Evolutionary conservation across 2,329 filamentous ascomycete species (phyloP), one percentile per base, ranked within the genome.

Genomic region (Colletotrichum truncatum): DNA sequence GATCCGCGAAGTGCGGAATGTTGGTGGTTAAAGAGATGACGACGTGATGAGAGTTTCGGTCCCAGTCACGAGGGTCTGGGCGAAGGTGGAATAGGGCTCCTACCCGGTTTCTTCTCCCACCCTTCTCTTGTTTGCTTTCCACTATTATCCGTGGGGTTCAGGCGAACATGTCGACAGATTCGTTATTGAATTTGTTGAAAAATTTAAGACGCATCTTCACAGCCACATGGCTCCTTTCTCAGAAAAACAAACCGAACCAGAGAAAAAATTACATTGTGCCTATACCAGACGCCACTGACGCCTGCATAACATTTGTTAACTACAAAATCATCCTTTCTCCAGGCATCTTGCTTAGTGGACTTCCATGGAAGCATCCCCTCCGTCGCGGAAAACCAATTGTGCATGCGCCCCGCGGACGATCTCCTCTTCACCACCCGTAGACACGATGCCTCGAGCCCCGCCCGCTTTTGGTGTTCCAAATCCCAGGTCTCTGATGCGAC

Each of bases 401-500:
- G 78, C 84, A 71, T 86, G 84, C 64, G 79, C 80, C 34, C 83
- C 84, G 48, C 79, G 74, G 25, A 85, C 78, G 25, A 82, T 71
- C n/a, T 80, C 76, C 6, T 73, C 71, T 11, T 67, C 63, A 38
- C 61, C 60, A 36, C 60, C 62, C 14, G 26, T 43, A 5, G 48
- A 25, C 7, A 45, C 21, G n/a, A 60, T 58, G 28, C 53, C 71
- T 64, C 38, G 67, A 21, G 39, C n/a, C 3, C 21, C 34, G 26
- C 36, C 45, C 5, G 36, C 10, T 14, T 14, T 30, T 3, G 34
- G 54, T 16, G 78, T 83, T 46, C 85, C 83, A 52, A 81, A 71
- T 18, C 81, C 80, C 3, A 88, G 73, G 70, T 88, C 82, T 38
- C 76, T 75, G 54, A 88, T 76, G 64, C 80, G 79, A 11, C 86